Conservation (phyloP, 2,329 filamentous ascomycete species). For the Penicillium sp. region DNA sequence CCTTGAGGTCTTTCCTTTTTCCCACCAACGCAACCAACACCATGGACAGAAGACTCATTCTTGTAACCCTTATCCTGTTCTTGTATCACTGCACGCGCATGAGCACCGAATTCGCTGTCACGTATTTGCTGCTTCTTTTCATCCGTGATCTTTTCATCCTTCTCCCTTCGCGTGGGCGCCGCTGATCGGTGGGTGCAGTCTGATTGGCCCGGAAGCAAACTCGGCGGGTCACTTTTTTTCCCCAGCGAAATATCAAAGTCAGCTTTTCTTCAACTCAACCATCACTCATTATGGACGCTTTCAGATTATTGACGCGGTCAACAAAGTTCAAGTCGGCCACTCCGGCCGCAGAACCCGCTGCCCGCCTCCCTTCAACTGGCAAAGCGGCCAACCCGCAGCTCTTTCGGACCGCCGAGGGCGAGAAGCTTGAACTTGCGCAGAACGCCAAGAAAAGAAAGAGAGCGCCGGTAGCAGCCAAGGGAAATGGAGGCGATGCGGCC, state of each 20-base stretch:
- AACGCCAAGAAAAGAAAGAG: slow-evolving; percentile 39
- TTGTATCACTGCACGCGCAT: background rate
- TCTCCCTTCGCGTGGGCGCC: background rate
- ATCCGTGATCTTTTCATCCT: too few relatives aligned
- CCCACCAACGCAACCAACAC: background rate
- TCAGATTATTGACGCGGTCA: slow-evolving; percentile 44
- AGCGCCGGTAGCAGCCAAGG: slow-evolving; percentile 19
- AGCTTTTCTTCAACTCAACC: slow-evolving; percentile 7
- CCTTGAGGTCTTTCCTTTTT: background rate
- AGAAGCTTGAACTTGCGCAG: slow-evolving; percentile 27
- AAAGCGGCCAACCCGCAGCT: slow-evolving; percentile 39
- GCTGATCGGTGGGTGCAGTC: background rate
- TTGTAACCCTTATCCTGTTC: background rate
- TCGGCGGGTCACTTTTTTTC: slow-evolving; percentile 28
- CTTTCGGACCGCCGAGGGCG: slow-evolving; percentile 31
- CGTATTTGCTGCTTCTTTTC: background rate
- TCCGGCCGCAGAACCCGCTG: slow-evolving; percentile 24
- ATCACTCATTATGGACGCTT: slow-evolving; percentile 40
- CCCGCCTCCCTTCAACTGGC: slow-evolving; percentile 39
- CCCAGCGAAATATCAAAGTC: slow-evolving; percentile 18
- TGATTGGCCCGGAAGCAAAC: slow-evolving; percentile 34
- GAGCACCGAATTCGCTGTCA: background rate
- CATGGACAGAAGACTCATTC: background rate
- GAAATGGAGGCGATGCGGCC: slow-evolving; percentile 22
- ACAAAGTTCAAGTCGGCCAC: slow-evolving; percentile 39